phyloP scores from a whole-genome alignment of 495 filamentous ascomycete genomes.

The Trichoderma virens region DNA sequence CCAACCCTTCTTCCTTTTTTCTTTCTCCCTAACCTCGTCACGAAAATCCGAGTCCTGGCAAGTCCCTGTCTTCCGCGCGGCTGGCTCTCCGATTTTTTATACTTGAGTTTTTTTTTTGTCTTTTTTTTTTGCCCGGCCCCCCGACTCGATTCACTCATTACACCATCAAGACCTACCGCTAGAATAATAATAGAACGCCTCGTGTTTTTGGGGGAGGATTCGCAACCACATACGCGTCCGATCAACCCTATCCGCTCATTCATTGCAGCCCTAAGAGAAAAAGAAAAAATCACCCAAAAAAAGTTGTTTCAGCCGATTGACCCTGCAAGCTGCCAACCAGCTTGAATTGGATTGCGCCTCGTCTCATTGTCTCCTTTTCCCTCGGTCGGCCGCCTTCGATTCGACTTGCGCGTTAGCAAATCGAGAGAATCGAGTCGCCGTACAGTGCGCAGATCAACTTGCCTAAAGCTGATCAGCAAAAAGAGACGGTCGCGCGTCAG shows the following conservation, averaged over 20 bases:
- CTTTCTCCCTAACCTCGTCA: not conserved
- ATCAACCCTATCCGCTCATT: constrained; percentile 6
- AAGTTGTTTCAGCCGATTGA: not conserved
- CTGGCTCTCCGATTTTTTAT: constrained; percentile 9
- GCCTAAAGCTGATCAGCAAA: not conserved
- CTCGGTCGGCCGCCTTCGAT: not conserved
- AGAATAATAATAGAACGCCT: constrained; percentile 7
- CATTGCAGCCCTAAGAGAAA: not conserved
- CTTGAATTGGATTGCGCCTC: not conserved
- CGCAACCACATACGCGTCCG: constrained; percentile 2
- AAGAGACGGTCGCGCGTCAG: not conserved
- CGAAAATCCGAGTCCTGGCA: constrained; percentile 2
- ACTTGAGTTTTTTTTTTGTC: not conserved
- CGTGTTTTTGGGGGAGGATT: constrained; percentile 2
- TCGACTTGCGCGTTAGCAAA: not conserved
- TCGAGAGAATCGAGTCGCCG: not conserved
- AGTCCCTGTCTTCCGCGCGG: constrained; percentile 3
- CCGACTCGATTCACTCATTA: constrained; percentile 6
- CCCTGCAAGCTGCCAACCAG: not conserved
- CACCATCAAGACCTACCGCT: constrained; percentile 4
- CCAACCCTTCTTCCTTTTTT: not conserved
- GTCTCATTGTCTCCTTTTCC: not conserved
- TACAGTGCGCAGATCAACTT: not conserved
- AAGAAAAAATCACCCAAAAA: constrained; percentile 1
- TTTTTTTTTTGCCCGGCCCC: constrained; percentile 1